These are phyloP conservation scores for Umbelopsis ramanniana DNA, from an alignment of 192 early-diverging fungal species.

Conservation along the genomic window DNA sequence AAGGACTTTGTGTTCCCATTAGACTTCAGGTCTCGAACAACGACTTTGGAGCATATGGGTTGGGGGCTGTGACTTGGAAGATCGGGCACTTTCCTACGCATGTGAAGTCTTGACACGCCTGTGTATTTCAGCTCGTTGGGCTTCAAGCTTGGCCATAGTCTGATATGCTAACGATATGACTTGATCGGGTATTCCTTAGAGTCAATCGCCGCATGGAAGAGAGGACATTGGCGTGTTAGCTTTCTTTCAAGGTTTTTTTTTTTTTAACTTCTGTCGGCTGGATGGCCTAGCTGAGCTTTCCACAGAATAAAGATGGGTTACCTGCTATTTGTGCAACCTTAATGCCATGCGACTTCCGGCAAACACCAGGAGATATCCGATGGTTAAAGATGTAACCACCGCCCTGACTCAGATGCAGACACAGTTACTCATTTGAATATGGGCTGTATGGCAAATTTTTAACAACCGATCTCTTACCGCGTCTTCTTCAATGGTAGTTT, in stretches of 20 bases:
- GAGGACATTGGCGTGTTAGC: background rate
- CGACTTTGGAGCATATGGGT: background rate
- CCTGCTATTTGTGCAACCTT: conserved; percentile 37
- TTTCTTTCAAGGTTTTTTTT: background rate
- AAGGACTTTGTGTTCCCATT: conserved; percentile 5
- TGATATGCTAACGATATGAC: conserved; percentile 17
- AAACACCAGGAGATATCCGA: conserved; percentile 29
- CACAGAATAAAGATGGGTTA: conserved; percentile 8
- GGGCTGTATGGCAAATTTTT: background rate
- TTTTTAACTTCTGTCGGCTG: background rate
- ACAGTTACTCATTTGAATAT: conserved; percentile 9
- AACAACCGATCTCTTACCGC: conserved; percentile 11
- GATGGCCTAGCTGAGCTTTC: background rate
- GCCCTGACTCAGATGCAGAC: conserved; percentile 17
- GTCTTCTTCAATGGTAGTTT: conserved; percentile 29
- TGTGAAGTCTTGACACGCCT: background rate
- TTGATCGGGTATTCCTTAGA: background rate
- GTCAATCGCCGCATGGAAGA: background rate
- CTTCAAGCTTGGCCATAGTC: background rate
- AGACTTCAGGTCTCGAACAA: conserved; percentile 8
- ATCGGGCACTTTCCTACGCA: too few relatives aligned
- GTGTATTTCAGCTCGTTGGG: background rate
- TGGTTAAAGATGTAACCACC: conserved; percentile 33
- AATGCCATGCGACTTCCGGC: conserved; percentile 36
- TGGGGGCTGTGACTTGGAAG: too few relatives aligned